phyloP scores from a whole-genome alignment of 352 stramenopile species.

The Phytopythium litorale region DNA sequence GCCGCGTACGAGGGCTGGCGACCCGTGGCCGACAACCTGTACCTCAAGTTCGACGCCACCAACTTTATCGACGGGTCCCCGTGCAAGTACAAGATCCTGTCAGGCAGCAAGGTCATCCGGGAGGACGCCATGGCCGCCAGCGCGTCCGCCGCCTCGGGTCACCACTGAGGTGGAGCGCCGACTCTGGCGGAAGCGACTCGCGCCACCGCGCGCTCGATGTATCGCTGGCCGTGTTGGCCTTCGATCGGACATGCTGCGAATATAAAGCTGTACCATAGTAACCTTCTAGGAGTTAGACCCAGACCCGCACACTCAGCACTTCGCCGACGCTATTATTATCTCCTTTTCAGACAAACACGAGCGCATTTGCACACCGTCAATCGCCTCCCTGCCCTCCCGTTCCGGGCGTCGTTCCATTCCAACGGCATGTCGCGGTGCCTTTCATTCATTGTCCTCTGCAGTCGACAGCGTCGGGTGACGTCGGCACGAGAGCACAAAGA shows the following conservation, averaged over 20 bases:
- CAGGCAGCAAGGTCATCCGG: conserved; percentile 56
- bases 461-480: no score
- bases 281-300: conserved; percentile 1
- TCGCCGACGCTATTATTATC: conserved; percentile 4
- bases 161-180: neutral
- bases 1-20: conserved; percentile 48
- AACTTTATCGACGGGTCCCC: conserved; percentile 70
- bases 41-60: conserved; percentile 74
- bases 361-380: no score
- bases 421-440: no score
- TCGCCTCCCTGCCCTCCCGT: no score
- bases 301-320: neutral
- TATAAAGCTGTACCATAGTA: conserved; percentile 13
- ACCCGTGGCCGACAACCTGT: conserved; percentile 59
- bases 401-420: no score
- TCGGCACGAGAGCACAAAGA: no score
- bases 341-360: no score
- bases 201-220: neutral
- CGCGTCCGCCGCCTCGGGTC: neutral
- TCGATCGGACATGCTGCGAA: conserved; percentile 7
- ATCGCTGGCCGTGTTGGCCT: neutral
- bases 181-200: neutral
- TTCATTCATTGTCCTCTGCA: no score
- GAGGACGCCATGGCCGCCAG: conserved; percentile 12
- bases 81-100: conserved; percentile 70